These are phyloP conservation scores for Starmerella cellae DNA, from an alignment of 805 yeast species.

Conservation along the genomic window DNA sequence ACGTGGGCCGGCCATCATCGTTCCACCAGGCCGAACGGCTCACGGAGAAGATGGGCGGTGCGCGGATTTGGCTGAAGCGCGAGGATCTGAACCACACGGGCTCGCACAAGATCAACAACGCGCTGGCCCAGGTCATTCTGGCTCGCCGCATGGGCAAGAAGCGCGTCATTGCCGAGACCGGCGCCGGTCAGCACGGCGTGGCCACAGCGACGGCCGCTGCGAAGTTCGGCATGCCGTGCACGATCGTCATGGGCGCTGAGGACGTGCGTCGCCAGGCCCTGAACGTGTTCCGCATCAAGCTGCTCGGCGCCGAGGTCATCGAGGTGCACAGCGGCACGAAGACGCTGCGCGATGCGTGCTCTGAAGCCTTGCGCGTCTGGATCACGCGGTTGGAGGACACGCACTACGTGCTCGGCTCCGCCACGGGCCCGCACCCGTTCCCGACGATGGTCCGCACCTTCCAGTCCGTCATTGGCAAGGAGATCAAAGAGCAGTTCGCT, in stretches of 20 bases:
- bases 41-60: slow-evolving; percentile 84
- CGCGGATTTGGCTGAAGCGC: slow-evolving; percentile 93
- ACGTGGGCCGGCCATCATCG: slow-evolving; percentile 93
- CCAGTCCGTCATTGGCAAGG: slow-evolving; percentile 94
- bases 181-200: slow-evolving; percentile 42
- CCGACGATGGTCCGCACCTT: slow-evolving; percentile 96
- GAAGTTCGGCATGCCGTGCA: slow-evolving; percentile 74
- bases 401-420: slow-evolving; percentile 94
- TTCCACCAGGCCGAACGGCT: slow-evolving; percentile 84
- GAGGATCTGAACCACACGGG: slow-evolving; percentile 59
- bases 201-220: slow-evolving; percentile 41
- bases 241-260: slow-evolving; percentile 97
- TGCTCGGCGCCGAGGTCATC: slow-evolving; percentile 89
- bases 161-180: slow-evolving; percentile 37
- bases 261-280: slow-evolving; percentile 97
- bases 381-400: slow-evolving; percentile 75
- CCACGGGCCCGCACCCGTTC: slow-evolving; percentile 98
- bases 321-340: slow-evolving; percentile 90
- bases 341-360: slow-evolving; percentile 94
- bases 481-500: slow-evolving; percentile 82
- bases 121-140: slow-evolving; percentile 34
- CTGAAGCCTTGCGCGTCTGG: slow-evolving; percentile 95
- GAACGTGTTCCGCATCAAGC: slow-evolving; percentile 93
- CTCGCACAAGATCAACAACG: slow-evolving; percentile 37
- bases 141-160: slow-evolving; percentile 36